Evolutionary conservation across 2,329 filamentous ascomycete species (phyloP), one percentile per base, ranked within the genome.

Genomic region (Ambrosiella cleistominuta): DNA sequence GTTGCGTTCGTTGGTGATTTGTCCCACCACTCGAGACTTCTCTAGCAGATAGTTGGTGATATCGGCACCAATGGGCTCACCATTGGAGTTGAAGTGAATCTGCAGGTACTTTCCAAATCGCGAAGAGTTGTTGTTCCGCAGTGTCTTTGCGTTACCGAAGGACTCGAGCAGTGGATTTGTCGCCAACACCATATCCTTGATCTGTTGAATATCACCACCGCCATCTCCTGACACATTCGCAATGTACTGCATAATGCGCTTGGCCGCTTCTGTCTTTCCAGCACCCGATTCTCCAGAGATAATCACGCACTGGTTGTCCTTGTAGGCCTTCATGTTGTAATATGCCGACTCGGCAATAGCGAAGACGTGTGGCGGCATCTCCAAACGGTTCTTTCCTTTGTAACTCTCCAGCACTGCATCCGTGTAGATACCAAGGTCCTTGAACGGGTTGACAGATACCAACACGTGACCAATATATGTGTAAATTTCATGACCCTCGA

Each of bases 301-400:
- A 71, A 98, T 98, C 64, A 98, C 91, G 73, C 93, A 97, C 71
- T 98, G 93, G 74, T 97, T 97, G 65, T 97, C 93, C 67, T 88
- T 88, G 77, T 98, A 98, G 52, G 90, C 91, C 71, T 97, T 97
- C 93, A 98, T 97, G 75, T 98, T 97, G 75, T 97, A 97, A 75
- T 98, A 98, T 58, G 90, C 72, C 7, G 91, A 86, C 72, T 98
- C 93, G 68, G 93, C 93, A 66, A 98, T 93, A 61, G 89, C 91
- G 70, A 96, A 98, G 64, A 98, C 93, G 71, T 98, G 93, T 7
- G 93, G 93, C 36, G 89, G 86, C 74, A 88, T 82, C 74, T 98
- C 93, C 63, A 98, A 79, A 63, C 93, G 83, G 74, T 98, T 98
- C 78, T 97, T 96, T 65, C 91, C 91, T 72, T 83, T 85, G 75